Evolutionary conservation across 2,329 filamentous ascomycete species (phyloP).

Genomic region (Trichoderma afroharzianum): DNA sequence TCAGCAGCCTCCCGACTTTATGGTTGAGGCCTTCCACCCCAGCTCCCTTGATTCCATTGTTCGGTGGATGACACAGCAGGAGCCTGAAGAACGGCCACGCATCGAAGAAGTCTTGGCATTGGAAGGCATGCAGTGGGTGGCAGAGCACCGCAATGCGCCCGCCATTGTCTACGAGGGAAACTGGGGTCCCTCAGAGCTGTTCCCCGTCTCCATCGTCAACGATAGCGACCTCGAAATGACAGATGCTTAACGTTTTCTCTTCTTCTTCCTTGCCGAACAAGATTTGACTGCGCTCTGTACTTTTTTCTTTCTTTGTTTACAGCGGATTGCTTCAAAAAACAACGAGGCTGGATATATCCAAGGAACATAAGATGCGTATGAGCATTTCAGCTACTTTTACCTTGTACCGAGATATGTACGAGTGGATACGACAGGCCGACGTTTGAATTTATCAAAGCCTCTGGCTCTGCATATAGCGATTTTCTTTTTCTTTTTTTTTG

Average conservation of each 20-base stretch:
- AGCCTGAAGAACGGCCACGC: slow-evolving; percentile 68
- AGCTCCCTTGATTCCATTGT: slow-evolving; percentile 82
- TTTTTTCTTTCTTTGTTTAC: not conserved
- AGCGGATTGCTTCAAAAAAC: slow-evolving; percentile 20
- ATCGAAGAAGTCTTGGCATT: slow-evolving; percentile 69
- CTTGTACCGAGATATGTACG: slow-evolving; percentile 26
- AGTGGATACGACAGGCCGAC: slow-evolving; percentile 20
- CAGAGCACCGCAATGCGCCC: slow-evolving; percentile 70
- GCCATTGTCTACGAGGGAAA: slow-evolving; percentile 96
- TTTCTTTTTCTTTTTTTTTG: not conserved
- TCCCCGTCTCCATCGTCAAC: slow-evolving; percentile 35
- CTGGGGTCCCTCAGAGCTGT: slow-evolving; percentile 74
- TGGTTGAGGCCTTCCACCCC: slow-evolving; percentile 70
- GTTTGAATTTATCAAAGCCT: slow-evolving; percentile 20
- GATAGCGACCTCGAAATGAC: slow-evolving; percentile 57
- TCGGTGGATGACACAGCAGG: slow-evolving; percentile 79
- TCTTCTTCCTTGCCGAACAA: not conserved
- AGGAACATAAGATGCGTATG: slow-evolving; percentile 20
- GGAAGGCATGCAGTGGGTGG: slow-evolving; percentile 77
- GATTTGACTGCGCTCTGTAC: not conserved
- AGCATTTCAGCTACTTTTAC: slow-evolving; percentile 20
- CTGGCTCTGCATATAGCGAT: slow-evolving; percentile 8
- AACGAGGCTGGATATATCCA: slow-evolving; percentile 32
- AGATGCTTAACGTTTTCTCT: slow-evolving; percentile 42
- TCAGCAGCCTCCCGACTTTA: slow-evolving; percentile 74